Base-by-base conservation (phyloP, 1,139 yeast genomes). In the Lodderomyces jiufengensis region DNA sequence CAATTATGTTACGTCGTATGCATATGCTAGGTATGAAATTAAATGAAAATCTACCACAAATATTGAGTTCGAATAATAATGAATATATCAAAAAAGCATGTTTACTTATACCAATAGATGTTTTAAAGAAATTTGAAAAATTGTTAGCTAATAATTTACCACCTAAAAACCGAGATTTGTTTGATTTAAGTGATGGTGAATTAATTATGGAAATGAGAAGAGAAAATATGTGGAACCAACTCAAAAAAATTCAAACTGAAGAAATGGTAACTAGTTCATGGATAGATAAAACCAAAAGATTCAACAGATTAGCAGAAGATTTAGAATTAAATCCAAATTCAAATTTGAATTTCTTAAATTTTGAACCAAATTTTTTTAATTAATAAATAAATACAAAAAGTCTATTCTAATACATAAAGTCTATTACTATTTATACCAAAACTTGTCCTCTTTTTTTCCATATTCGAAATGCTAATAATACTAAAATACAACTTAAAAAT, bases 391-490 rank as follows among this genome's bases (percentile, higher is more conserved):
- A 18, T 18, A 7, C 20, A 18, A 18, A 18, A 18, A 18, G 20
- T 18, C 20, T 18, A 18, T 18, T n/a, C n/a, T n/a, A n/a, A n/a
- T n/a, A n/a, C n/a, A n/a, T n/a, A n/a, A n/a, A n/a, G n/a, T n/a
- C n/a, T n/a, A 18, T 5, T 18, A 18, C 7, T 18, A 5, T 18
- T 18, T 18, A 18, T 18, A 18, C 20, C 7, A 18, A 18, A 18
- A 18, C 20, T 7, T 32, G 32, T 15, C 36, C 70, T 31, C 69
- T 46, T 36, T 47, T 50, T 37, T 44, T 42, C 73, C 73, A 67
- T 23, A 57, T 42, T 37, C 59, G 57, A 73, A 73, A 70, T 23
- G 63, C 58, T 14, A 54, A 27, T 7, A 52, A 31, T 4, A 69
- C 45, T 14, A 65, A 43, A 5, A 57, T 36, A 4, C 63, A 51